These are phyloP conservation scores for Jaltomata sinuosa DNA, from an alignment of 257 asterid species.

Conservation along the genomic window DNA sequence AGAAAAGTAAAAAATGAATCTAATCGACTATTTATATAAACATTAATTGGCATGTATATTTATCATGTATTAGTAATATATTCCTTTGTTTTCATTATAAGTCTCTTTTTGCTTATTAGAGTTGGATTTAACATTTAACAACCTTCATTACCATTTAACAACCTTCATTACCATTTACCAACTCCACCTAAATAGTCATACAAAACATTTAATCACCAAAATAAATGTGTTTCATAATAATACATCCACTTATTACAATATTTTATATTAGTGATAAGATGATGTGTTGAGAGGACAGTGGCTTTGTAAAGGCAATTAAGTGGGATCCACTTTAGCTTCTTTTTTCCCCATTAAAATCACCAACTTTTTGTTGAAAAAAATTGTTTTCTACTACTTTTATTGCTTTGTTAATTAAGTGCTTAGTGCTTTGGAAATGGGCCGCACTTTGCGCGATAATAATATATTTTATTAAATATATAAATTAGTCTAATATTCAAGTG, in stretches of 20 bases:
- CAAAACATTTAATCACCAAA: neutral
- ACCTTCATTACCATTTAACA: neutral
- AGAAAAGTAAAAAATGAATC: too few relatives aligned
- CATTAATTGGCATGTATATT: neutral
- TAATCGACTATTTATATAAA: too few relatives aligned
- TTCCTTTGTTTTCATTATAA: neutral
- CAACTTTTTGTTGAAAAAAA: neutral
- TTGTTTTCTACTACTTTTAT: neutral
- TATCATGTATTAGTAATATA: neutral
- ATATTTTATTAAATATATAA: too few relatives aligned
- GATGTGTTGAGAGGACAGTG: neutral
- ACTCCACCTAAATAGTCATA: neutral
- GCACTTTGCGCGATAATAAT: too few relatives aligned
- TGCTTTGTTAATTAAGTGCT: neutral
- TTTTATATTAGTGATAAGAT: neutral
- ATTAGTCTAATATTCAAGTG: too few relatives aligned
- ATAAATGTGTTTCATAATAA: neutral
- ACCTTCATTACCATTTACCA: neutral
- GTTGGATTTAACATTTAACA: neutral
- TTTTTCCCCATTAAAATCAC: neutral
- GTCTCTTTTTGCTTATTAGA: neutral
- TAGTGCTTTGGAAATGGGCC: too few relatives aligned
- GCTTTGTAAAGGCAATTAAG: neutral
- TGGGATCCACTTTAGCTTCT: neutral
- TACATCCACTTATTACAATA: neutral